Evolutionary conservation across 2,329 filamentous ascomycete species (phyloP), one percentile per base, ranked within the genome.

Genomic region (Ophidiomyces ophidiicola): DNA sequence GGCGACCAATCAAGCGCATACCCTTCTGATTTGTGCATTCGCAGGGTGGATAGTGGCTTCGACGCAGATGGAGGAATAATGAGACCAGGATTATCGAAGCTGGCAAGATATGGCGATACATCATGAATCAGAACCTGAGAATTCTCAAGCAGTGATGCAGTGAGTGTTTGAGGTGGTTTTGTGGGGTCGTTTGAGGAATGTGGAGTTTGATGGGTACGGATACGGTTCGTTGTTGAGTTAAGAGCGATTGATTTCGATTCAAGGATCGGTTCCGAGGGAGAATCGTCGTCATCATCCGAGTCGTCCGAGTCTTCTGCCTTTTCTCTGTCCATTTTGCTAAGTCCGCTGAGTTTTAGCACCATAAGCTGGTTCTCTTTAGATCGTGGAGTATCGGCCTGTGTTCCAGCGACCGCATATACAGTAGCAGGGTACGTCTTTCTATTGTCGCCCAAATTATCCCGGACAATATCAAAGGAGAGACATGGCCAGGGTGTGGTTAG

Each of bases 1-100:
- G 85, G 82, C 18, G 87, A 94, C 90, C 90, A 98, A 63, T 94
- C 90, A n/a, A 98, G 64, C 0, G 85, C 90, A 59, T 96, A 98
- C 34, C 90, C 90, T 68, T 98, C 90, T 8, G 78, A 68, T 64
- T 87, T 88, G 72, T 98, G 90, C 51, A 88, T 85, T 50, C 82
- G 76, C 51, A 98, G 78, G 2, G 85, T 94, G 48, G 74, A 82
- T 36, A 93, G 64, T 23, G 90, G 86, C 65, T 92, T 92, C 60
- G 86, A 88, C 57, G 93, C 83, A 53, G 82, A 78, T 1, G 84
- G 71, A 5, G 82, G 78, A 48, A 96, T 75, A 48, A 78, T 69
- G 29, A 78, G 81, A 44, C 90, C 88, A 1, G 90, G 90, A 43
- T 75, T 82, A 58, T 96, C 88, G 60, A 98, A 94, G 36, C 85